phyloP scores from a whole-genome alignment of 164 flowering plant species.

The Macadamia integrifolia region DNA sequence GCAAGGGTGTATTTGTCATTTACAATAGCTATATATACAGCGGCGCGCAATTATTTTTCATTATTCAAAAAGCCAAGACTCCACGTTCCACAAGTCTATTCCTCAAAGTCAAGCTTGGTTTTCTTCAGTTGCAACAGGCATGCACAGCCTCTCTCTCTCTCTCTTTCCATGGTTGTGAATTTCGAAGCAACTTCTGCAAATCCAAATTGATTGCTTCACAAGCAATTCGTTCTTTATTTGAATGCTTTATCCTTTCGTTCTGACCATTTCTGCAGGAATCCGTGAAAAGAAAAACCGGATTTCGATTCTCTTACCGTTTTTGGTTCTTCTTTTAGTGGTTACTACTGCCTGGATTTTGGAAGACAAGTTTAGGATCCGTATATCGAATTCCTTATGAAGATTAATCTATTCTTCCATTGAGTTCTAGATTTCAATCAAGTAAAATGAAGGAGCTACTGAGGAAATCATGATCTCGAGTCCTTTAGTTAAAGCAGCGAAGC shows the following conservation, averaged over 20 bases:
- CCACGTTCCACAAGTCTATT: too few species aligned
- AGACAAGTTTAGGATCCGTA: conserved; percentile 1
- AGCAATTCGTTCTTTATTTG: not conserved
- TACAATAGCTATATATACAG: too few species aligned
- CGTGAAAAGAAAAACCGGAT: conserved; percentile 14
- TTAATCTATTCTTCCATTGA: not conserved
- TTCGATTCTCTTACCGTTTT: not conserved
- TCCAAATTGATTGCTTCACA: not conserved
- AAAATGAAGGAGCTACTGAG: not conserved
- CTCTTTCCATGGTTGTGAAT: too few species aligned
- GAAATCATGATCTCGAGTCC: not conserved
- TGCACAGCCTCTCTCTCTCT: too few species aligned
- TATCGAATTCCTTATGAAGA: not conserved
- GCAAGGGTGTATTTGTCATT: too few species aligned
- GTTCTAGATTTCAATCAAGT: not conserved
- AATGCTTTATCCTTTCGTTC: not conserved
- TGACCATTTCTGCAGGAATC: conserved; percentile 16
- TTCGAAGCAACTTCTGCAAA: too few species aligned
- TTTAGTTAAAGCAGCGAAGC: not conserved
- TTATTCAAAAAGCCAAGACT: too few species aligned
- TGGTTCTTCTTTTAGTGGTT: not conserved
- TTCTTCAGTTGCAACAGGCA: too few species aligned
- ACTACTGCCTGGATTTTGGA: not conserved
- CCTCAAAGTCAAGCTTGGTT: too few species aligned
- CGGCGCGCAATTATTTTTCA: too few species aligned